These are phyloP conservation scores for Nemania diffusa DNA, from an alignment of 2,329 filamentous ascomycete species.

Conservation along the genomic window DNA sequence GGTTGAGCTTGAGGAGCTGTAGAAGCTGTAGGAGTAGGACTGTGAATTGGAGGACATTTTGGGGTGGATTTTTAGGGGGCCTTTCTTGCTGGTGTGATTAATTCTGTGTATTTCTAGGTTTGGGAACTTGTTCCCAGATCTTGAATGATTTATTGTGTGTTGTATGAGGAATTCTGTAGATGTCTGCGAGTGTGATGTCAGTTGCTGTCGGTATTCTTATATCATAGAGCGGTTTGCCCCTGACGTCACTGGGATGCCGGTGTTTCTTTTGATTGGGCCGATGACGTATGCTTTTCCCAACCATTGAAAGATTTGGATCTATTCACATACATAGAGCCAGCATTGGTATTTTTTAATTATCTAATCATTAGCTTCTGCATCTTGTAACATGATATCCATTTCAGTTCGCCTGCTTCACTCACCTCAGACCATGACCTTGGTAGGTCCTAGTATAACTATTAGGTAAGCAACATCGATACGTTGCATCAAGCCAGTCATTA, in stretches of 20 bases:
- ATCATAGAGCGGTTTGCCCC: slow-evolving; percentile 1
- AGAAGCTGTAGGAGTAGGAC: slow-evolving; percentile 36
- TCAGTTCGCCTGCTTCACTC: no score
- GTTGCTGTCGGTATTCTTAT: not conserved
- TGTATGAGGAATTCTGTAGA: not conserved
- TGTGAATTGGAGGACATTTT: slow-evolving; percentile 26
- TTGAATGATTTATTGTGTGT: not conserved
- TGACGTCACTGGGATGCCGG: slow-evolving; percentile 24
- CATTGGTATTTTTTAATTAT: no score
- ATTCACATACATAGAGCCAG: no score
- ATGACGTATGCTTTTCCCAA: slow-evolving; percentile 19
- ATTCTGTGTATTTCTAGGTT: not conserved
- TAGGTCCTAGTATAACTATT: no score
- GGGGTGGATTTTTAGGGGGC: not conserved
- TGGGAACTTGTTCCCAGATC: not conserved
- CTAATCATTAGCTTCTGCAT: no score
- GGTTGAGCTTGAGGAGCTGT: slow-evolving; percentile 30
- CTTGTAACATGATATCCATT: no score
- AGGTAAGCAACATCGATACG: no score
- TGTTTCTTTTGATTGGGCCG: not conserved
- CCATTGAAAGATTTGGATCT: not conserved
- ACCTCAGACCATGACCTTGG: no score
- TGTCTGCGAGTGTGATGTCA: no score
- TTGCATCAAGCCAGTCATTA: no score
- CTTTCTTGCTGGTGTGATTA: not conserved